A percentile compares a stretch with the other conserved stretches of the same genome.
phyloP scores from a whole-genome alignment of 176 grass and related monocot species.

The Bolboschoenus planiculmis region DNA sequence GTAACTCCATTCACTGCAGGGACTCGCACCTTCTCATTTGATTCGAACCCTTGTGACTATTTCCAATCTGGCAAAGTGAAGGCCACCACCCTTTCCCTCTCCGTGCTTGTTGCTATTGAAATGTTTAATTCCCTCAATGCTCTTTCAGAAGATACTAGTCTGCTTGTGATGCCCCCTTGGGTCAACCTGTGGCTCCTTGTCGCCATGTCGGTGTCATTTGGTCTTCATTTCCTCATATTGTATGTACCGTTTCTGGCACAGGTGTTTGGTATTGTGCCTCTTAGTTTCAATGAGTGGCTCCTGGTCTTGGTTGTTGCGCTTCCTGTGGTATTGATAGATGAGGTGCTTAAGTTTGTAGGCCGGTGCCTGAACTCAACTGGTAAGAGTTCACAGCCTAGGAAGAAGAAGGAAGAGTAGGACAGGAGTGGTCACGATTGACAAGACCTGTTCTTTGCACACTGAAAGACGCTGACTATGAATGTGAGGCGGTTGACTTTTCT shows the following conservation, averaged over 20 bases:
- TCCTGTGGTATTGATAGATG: slow-evolving; percentile 75
- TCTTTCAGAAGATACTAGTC: slow-evolving; percentile 80
- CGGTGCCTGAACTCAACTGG: slow-evolving; percentile 38
- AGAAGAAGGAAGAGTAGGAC: slow-evolving; percentile 63
- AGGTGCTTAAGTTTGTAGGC: slow-evolving; percentile 78
- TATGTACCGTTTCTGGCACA: slow-evolving; percentile 73
- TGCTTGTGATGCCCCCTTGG: slow-evolving; percentile 91
- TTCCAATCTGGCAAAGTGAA: slow-evolving; percentile 91
- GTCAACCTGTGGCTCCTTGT: slow-evolving; percentile 85
- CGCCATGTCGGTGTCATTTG: slow-evolving; percentile 78
- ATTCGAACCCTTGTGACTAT: slow-evolving; percentile 73
- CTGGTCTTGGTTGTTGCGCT: slow-evolving; percentile 74
- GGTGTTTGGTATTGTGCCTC: slow-evolving; percentile 83
- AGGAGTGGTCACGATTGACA: neutral
- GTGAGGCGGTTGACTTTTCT: neutral
- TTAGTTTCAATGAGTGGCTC: slow-evolving; percentile 85
- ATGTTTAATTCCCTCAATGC: slow-evolving; percentile 99
- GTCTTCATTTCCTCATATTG: slow-evolving; percentile 87
- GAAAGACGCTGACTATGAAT: neutral
- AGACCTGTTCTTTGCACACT: neutral
- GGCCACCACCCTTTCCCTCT: slow-evolving; percentile 72
- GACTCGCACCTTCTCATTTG: slow-evolving; percentile 51
- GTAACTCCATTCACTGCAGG: slow-evolving; percentile 74
- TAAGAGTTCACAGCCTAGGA: slow-evolving; percentile 30
- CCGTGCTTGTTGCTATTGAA: slow-evolving; percentile 85